Evolutionary conservation across 208 protist species (phyloP), one percentile per base, ranked within the genome.

Genomic region (Lotmaria passim): DNA sequence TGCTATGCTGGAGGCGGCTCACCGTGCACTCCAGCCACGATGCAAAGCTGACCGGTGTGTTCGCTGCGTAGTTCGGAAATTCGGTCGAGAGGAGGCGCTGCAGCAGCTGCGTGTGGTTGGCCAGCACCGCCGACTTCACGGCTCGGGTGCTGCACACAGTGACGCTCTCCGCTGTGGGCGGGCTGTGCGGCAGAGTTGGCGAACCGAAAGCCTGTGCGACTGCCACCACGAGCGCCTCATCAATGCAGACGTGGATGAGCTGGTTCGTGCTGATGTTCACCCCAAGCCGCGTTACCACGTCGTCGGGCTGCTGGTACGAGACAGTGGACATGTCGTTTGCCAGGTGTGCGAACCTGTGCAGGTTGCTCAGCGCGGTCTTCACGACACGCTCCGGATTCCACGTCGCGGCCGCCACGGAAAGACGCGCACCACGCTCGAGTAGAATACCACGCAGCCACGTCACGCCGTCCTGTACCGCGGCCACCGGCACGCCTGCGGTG

Each of bases 191-290:
- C 21, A 26, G 51, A 8, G 61, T 62, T n/a, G 46, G 24, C 4
- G 55, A 57, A 39, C 77, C 79, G 47, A 71, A 82, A n/a, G 73
- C 73, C 31, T 75, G 75, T 11, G 88, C 82, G 19, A 85, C 81
- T 4, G 92, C 70, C 7, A 76, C 78, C 33, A 96, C 47, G 44
- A 97, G 55, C 3, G 85, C 88, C 48, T 95, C 89, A 53, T 96
- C 87, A 7, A 90, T 53, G 73, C 95, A 96, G 34, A 93, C 43
- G 59, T 97, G 93, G 68, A 97, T 85, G 38, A 97, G 79, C 66
- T 97, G 90, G 70, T 96, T 97, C 15, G 85, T 86, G 65, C 73
- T 88, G 26, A 95, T 96, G 59, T 83, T 82, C 46, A 95, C 60
- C 1, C 73, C 82, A 14, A 93, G 67, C 11, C 70, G 80, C 7